Evolutionary conservation across 2,329 filamentous ascomycete species (phyloP).

Genomic region (Penicillium psychrosexuale): DNA sequence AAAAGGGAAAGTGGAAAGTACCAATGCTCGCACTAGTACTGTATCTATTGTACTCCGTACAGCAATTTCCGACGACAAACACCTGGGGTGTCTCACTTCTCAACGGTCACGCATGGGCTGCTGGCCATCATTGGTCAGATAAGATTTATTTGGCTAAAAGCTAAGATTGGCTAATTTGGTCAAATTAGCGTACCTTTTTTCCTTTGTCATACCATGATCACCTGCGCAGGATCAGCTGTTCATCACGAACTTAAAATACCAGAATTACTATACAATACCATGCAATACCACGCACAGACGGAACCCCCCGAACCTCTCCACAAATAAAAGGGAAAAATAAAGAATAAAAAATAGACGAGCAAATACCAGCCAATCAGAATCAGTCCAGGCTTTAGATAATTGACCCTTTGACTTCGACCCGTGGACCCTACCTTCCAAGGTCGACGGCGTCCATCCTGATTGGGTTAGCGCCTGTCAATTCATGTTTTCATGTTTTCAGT

Average conservation of each 20-base stretch:
- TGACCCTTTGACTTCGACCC: not conserved
- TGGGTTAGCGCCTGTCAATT: not conserved
- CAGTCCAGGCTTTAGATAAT: not conserved
- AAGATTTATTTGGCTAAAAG: not conserved
- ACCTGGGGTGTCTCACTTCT: constrained; percentile 8
- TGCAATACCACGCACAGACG: not conserved
- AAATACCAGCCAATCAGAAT: not conserved
- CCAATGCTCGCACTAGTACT: not conserved
- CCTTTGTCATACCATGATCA: not conserved
- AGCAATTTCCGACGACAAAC: constrained; percentile 3
- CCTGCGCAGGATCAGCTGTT: not conserved
- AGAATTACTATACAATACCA: not conserved
- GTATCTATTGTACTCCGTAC: not conserved
- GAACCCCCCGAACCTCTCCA: not conserved
- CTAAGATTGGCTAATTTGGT: not conserved
- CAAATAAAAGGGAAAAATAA: not conserved
- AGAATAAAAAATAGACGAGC: not conserved
- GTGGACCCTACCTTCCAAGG: not conserved
- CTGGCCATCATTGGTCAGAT: not conserved
- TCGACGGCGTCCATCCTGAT: not conserved
- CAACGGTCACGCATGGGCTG: not conserved
- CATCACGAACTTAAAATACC: not conserved
- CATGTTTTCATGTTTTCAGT: not conserved
- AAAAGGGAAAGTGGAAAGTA: not conserved
- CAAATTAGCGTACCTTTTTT: not conserved